Evolutionary conservation across 2,329 filamentous ascomycete genomes (phyloP).

Genomic region (Thermochaetoides dissita): DNA sequence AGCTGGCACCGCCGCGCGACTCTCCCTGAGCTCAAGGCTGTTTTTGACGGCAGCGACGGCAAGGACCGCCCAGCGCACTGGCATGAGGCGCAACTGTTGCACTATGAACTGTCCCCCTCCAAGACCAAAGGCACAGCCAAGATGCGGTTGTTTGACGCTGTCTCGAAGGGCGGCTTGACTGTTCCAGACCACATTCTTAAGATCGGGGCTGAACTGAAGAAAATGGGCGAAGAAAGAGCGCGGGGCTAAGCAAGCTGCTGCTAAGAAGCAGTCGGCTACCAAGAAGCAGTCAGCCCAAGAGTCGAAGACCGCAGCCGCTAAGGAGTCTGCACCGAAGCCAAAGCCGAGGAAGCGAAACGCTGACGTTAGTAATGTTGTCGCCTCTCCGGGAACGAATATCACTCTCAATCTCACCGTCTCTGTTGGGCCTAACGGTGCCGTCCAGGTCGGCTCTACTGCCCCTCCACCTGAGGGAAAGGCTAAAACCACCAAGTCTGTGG

Average conservation of each 20-base stretch:
- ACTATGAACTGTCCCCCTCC: conserved; percentile 44
- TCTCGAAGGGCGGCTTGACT: conserved; percentile 32
- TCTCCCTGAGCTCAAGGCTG: conserved; percentile 27
- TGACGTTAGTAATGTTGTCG: conserved; percentile 18
- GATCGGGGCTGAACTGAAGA: conserved; percentile 42
- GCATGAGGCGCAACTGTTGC: conserved; percentile 48
- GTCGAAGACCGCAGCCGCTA: neutral
- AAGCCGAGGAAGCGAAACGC: conserved; percentile 9
- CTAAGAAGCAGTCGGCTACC: neutral
- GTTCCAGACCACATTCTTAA: conserved; percentile 34
- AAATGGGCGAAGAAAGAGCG: conserved; percentile 39
- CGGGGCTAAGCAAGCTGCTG: conserved; percentile 27
- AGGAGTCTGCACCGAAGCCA: neutral
- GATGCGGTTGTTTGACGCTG: conserved; percentile 42
- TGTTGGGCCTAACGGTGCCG: conserved; percentile 4
- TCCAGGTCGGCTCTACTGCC: conserved; percentile 3
- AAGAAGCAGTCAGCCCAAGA: too few species aligned
- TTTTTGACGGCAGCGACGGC: conserved; percentile 27
- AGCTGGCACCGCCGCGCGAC: conserved; percentile 33
- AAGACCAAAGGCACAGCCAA: conserved; percentile 45
- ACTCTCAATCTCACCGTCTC: conserved; percentile 9
- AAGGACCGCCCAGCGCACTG: conserved; percentile 43
- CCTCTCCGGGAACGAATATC: conserved; percentile 5
- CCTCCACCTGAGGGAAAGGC: conserved; percentile 7
- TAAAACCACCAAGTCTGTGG: conserved; percentile 2